Base-by-base conservation (phyloP, 208 protist genomes). In the Herpetomonas tarakana region DNA sequence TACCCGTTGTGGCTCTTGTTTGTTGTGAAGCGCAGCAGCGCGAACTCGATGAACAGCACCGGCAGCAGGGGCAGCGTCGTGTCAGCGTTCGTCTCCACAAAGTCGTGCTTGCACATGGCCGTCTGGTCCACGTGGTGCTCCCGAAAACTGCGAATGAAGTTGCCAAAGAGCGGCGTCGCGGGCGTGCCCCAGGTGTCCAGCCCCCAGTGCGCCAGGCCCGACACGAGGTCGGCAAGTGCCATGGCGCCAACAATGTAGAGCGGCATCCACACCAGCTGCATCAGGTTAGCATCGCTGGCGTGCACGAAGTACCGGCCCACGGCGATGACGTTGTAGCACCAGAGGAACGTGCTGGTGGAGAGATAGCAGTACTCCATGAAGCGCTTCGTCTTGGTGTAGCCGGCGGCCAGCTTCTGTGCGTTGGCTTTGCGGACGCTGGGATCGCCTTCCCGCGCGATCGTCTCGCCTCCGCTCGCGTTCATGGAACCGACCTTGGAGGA, bases 61-160 rank as follows among this genome's bases (percentile, higher is more conserved):
- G 93, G 87, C 52, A 96, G 74, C 29, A 93, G 79, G 21, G 88
- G 78, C 62, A 98, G 71, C 39, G 81, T 96, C 26, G 95, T 97
- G 69, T 98, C 94, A 25, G 93, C 94, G 68, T 98, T 98, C 16
- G 94, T 97, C 62, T 98, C 92, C 56, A 98, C 91, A 55, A 94
- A 89, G 73, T 98, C 94, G 67, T 98, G 94, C 57, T 89, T 83
- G 52, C 80, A 92, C 81, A 98, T 98, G 29, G 88, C 88, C 6
- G 65, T 74, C 63, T 95, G 92, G 55, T 92, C 80, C 1, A 97
- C 89, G 73, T 98, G 94, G 78, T 98, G 94, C 76, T 98, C 94
- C 31, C 94, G 78, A 76, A 98, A 98, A 54, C 88, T 94, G 52
- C 94, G 88, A 53, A 98, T 97, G 65, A 98, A 97, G 64, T 76